These are phyloP conservation scores for Thielaviopsis populi DNA, from an alignment of 2,329 filamentous ascomycete genomes.

Conservation along the genomic window DNA sequence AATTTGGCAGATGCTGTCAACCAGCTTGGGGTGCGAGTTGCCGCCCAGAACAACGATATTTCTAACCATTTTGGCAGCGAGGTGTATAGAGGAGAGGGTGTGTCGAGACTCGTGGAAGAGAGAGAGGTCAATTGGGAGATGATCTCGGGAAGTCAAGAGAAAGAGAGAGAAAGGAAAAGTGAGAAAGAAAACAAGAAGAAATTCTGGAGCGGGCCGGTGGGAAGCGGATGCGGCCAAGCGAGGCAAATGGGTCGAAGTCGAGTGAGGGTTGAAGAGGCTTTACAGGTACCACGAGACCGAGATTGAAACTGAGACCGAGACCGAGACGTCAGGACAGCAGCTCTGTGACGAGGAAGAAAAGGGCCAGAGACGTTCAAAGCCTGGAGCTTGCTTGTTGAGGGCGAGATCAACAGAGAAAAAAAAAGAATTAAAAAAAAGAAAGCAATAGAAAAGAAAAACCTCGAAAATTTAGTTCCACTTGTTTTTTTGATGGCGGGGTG, in stretches of 20 bases:
- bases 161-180: neutral
- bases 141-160: neutral
- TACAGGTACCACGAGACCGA: neutral
- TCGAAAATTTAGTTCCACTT: slow-evolving; percentile 7
- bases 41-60: slow-evolving; percentile 91
- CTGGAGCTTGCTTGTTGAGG: neutral
- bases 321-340: neutral
- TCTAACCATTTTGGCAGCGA: slow-evolving; percentile 56
- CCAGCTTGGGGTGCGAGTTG: slow-evolving; percentile 78
- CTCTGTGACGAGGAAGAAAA: neutral
- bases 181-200: neutral
- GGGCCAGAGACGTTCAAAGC: neutral
- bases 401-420: neutral
- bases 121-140: neutral
- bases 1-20: slow-evolving; percentile 73
- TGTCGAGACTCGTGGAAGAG: neutral
- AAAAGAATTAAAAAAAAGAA: too few species aligned
- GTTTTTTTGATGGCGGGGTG: slow-evolving; percentile 10
- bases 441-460: slow-evolving; percentile 1
- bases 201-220: neutral
- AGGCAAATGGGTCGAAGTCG: neutral
- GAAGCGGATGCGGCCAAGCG: neutral
- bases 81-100: neutral
- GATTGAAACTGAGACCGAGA: neutral
- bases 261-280: neutral